Conservation (phyloP, 106 monocot genomes). For the Apostasia shenzhenica region DNA sequence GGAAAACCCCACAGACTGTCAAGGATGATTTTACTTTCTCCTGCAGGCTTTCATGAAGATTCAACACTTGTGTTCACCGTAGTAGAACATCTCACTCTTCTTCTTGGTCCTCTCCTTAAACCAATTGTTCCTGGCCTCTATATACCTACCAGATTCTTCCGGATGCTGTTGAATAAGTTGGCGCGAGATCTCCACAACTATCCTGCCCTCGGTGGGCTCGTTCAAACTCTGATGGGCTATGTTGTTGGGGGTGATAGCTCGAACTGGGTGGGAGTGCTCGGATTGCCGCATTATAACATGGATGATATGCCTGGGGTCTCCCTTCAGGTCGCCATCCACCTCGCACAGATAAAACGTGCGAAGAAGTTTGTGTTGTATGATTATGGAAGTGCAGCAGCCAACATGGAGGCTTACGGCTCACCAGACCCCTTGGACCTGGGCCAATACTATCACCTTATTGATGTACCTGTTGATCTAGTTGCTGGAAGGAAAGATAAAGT, state of each 20-base stretch:
- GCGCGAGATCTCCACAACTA: slow-evolving; percentile 90
- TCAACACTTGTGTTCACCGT: slow-evolving; percentile 57
- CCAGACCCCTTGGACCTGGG: slow-evolving; percentile 77
- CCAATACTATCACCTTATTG: slow-evolving; percentile 59
- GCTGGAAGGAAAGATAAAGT: slow-evolving; percentile 85
- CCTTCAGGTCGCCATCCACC: slow-evolving; percentile 70
- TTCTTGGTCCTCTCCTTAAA: slow-evolving; percentile 72
- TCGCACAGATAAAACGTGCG: slow-evolving; percentile 80
- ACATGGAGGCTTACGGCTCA: slow-evolving; percentile 73
- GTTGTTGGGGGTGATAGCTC: slow-evolving; percentile 92
- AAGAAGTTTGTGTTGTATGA: slow-evolving; percentile 87
- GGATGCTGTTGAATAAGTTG: slow-evolving; percentile 95
- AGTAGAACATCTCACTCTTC: slow-evolving; percentile 38
- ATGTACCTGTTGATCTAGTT: slow-evolving; percentile 83
- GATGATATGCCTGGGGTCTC: slow-evolving; percentile 98
- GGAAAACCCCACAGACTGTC: slow-evolving; percentile 69
- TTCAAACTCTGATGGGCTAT: slow-evolving; percentile 91
- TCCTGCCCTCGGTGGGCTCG: slow-evolving; percentile 86
- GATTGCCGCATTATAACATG: slow-evolving; percentile 93
- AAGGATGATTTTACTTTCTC: slow-evolving; percentile 76
- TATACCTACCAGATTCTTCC: slow-evolving; percentile 89
- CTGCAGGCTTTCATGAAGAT: slow-evolving; percentile 95
- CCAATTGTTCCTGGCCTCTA: slow-evolving; percentile 78
- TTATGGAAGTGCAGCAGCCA: slow-evolving; percentile 64
- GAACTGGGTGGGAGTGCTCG: slow-evolving; percentile 88